A percentile compares a stretch with the other conserved stretches of the same genome.
phyloP scores from a whole-genome alignment of 2,329 filamentous ascomycete species.

The Coniosporium tulheliwenetii region DNA sequence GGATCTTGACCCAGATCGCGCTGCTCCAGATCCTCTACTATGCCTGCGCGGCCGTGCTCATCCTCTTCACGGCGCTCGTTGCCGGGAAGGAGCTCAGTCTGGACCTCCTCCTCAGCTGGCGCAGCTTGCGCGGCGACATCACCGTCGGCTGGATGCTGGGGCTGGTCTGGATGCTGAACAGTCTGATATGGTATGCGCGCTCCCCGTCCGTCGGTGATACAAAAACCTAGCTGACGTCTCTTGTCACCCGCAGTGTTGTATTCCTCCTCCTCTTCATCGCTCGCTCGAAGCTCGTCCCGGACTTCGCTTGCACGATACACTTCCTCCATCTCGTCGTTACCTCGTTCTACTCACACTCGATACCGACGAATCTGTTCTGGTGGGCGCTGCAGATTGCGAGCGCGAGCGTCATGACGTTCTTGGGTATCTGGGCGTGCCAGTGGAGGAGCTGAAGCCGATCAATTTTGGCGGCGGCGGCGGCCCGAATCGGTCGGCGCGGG shows the following conservation, averaged over 20 bases:
- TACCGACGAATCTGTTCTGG: constrained; percentile 75
- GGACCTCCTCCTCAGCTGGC: constrained; percentile 48
- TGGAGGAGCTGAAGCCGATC: constrained; percentile 84
- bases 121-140: constrained; percentile 47
- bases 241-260: constrained; percentile 44
- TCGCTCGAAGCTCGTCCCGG: constrained; percentile 84
- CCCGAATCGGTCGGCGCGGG: neutral
- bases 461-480: constrained; percentile 51
- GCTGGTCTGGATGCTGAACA: constrained; percentile 51
- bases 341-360: constrained; percentile 57
- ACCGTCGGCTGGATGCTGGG: constrained; percentile 56
- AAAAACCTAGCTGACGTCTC: constrained; percentile 3
- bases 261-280: constrained; percentile 71
- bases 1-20: constrained; percentile 51
- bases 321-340: constrained; percentile 66
- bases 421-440: constrained; percentile 82
- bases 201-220: neutral
- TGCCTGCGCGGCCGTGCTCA: constrained; percentile 41
- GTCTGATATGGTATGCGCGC: constrained; percentile 41
- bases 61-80: constrained; percentile 52
- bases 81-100: constrained; percentile 43
- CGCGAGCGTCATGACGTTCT: constrained; percentile 45
- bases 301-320: constrained; percentile 85
- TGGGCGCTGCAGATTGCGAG: constrained; percentile 56
- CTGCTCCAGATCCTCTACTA: constrained; percentile 52